Evolutionary conservation across 1,284 basidiomycete genomes (phyloP).

Genomic region (Microbotryum lychnidis-dioicae): DNA sequence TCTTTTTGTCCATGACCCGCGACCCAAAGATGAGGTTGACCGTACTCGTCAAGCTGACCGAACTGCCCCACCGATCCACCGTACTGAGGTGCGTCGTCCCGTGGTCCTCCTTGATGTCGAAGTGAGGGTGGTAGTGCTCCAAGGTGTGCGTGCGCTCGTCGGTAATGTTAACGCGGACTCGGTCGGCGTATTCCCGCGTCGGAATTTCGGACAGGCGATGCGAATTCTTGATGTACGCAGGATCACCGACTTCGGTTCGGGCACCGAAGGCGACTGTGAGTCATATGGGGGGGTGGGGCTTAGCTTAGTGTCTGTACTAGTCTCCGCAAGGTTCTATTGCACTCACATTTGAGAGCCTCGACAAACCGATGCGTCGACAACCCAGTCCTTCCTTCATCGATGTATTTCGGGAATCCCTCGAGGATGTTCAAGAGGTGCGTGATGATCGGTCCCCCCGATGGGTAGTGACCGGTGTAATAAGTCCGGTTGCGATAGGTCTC

Average conservation of each 20-base stretch:
- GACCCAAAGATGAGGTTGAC: conserved; percentile 85
- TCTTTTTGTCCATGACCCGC: conserved; percentile 68
- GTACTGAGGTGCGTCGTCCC: conserved; percentile 81
- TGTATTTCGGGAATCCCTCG: conserved; percentile 54
- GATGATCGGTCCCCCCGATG: conserved; percentile 70
- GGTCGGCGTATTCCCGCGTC: conserved; percentile 59
- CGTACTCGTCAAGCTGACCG: conserved; percentile 73
- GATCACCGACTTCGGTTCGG: conserved; percentile 75
- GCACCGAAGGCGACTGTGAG: conserved; percentile 41
- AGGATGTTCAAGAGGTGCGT: conserved; percentile 71
- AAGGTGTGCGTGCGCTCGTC: conserved; percentile 72
- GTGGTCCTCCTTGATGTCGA: conserved; percentile 66
- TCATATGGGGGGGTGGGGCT: background rate
- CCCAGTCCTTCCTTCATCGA: conserved; percentile 47
- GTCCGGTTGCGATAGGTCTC: conserved; percentile 67
- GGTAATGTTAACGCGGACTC: conserved; percentile 59
- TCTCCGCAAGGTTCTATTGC: background rate
- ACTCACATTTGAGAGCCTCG: conserved; percentile 66
- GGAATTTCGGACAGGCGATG: conserved; percentile 56
- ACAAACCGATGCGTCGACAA: conserved; percentile 62
- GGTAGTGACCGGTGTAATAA: conserved; percentile 74
- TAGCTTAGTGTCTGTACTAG: background rate
- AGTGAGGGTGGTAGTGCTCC: conserved; percentile 74
- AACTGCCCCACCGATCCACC: conserved; percentile 74
- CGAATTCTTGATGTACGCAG: conserved; percentile 53